A percentile compares a stretch with the other conserved stretches of the same genome.
Evolutionary conservation across 768 basidiomycete genomes (phyloP).

Genomic region (Xerocomus spinulosus): DNA sequence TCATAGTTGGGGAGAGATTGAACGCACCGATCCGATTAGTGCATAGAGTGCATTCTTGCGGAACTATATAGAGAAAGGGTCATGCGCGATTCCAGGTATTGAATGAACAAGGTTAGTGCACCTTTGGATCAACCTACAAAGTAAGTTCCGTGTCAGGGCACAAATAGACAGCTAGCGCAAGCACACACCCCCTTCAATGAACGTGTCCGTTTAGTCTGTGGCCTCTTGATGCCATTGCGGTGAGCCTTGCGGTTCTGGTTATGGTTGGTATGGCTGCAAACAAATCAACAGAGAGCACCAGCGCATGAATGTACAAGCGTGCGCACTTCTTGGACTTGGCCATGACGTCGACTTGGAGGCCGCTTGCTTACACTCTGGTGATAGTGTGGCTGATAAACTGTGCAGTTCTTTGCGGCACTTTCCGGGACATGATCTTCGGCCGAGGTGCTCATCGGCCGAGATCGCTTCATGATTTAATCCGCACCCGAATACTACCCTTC

Average conservation of each 20-base stretch:
- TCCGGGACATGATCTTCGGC: slow-evolving; percentile 17
- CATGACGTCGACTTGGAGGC: slow-evolving; percentile 46
- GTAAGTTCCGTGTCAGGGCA: slow-evolving; percentile 1
- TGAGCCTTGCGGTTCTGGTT: slow-evolving; percentile 98
- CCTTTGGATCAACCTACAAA: slow-evolving; percentile 75
- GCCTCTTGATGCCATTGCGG: slow-evolving; percentile 93
- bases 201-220: slow-evolving; percentile 64
- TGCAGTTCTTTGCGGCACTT: slow-evolving; percentile 24
- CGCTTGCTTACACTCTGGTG: not conserved
- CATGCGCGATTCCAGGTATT: not conserved
- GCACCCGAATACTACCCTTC: not conserved
- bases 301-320: slow-evolving; percentile 4
- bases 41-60: slow-evolving; percentile 78
- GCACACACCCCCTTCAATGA: slow-evolving; percentile 87
- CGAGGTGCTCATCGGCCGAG: slow-evolving; percentile 16
- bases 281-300: slow-evolving; percentile 9
- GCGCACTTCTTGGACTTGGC: slow-evolving; percentile 97
- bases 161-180: not conserved
- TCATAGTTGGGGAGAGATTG: not conserved
- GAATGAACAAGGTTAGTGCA: slow-evolving; percentile 27
- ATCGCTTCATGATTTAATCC: not conserved
- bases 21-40: slow-evolving; percentile 67
- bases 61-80: slow-evolving; percentile 47
- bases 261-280: slow-evolving; percentile 80
- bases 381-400: slow-evolving; percentile 34